Conservation (phyloP, 164 flowering plant genomes). For the Magnolia sinica region DNA sequence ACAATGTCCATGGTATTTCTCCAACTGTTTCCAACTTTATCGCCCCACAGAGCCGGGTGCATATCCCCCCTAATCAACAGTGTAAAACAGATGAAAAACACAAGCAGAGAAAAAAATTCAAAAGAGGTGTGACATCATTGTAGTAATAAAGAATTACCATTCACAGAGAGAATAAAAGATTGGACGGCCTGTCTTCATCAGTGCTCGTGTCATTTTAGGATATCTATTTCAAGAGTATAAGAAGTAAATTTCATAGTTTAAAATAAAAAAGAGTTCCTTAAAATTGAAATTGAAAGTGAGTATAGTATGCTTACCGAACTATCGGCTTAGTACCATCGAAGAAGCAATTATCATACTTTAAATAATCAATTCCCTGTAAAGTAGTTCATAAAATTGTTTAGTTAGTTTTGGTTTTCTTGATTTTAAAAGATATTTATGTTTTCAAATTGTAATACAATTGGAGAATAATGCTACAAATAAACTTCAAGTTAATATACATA, state of each 20-base stretch:
- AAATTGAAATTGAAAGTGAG: background rate
- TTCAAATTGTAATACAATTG: background rate
- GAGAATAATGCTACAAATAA: background rate
- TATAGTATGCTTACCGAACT: constrained; percentile 24
- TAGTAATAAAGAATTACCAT: constrained; percentile 34
- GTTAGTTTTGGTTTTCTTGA: no score
- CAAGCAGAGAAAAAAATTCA: background rate
- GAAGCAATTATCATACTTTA: constrained; percentile 58
- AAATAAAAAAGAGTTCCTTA: no score
- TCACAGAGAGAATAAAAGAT: constrained; percentile 70
- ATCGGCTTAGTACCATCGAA: constrained; percentile 36
- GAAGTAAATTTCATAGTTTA: background rate
- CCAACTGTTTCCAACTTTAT: constrained; percentile 64
- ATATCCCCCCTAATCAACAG: constrained; percentile 48
- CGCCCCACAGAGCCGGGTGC: constrained; percentile 71
- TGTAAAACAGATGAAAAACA: background rate
- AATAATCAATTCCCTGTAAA: constrained; percentile 47
- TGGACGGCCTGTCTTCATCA: constrained; percentile 53
- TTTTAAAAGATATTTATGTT: no score
- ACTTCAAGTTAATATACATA: constrained; percentile 10
- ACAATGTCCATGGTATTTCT: constrained; percentile 63
- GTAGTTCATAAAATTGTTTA: background rate
- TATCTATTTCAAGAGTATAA: constrained; percentile 29
- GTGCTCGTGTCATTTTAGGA: constrained; percentile 57
- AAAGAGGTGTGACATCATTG: background rate